Evolutionary conservation across 345 rosid species (phyloP), one percentile per base, ranked within the genome.

Genomic region (Salix arbutifolia): DNA sequence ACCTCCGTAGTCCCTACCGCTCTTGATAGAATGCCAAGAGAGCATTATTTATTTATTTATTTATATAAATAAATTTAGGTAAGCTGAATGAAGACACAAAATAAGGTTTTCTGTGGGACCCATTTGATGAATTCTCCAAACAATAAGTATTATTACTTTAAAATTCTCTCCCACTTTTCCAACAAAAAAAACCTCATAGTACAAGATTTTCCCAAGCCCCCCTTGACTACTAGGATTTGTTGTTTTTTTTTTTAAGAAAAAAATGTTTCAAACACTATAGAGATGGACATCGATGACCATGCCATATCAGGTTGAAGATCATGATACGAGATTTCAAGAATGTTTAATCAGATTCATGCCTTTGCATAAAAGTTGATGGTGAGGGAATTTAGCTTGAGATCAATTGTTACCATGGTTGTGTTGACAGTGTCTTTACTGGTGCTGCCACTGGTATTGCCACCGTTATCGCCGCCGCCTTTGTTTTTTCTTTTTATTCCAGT

Each of bases 391-490:
- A 70, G 72, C 61, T 37, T 65, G 70, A 71, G 16, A 33, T 65
- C 76, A 8, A 28, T 65, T 62, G 38, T 65, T 65, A 26, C 42
- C 10, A 71, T 77, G 80, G 61, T 37, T 35, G 65, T 77, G 21
- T 18, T 71, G 42, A 56, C 71, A 2, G 56, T 37, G 17, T 71
- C 72, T 52, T 65, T 77, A 28, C 56, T 71, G 30, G 58, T 77
- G 16, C 50, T 77, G 8, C 80, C 80, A 26, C 71, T 77, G 76
- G 80, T 77, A 16, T 52, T 77, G 76, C 80, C 80, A 4, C 72
- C 80, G 46, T 66, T 77, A 33, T 71, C 80, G 17, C 75, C 80
- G 25, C 80, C 80, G 67, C 80, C 80, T 21, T 28, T 65, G 30
- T 17, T 77, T 44, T 71, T 77, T 58, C 69, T 77, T 38, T 72